phyloP scores from a whole-genome alignment of 2,329 filamentous ascomycete species.

The Neofusicoccum parvum region DNA sequence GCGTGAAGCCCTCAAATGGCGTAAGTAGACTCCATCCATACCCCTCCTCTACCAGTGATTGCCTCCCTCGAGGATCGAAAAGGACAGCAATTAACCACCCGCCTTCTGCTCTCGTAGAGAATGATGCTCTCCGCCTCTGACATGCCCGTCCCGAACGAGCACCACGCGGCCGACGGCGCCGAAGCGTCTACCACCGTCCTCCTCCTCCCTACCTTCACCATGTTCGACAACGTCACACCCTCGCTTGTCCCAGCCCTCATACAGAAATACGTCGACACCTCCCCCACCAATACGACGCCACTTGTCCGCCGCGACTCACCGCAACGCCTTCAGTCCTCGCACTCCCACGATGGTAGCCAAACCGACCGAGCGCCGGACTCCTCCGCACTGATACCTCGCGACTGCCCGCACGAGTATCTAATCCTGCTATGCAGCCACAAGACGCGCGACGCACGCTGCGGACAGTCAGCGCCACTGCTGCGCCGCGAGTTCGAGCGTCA shows the following conservation, averaged over 20 bases:
- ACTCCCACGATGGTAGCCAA: not conserved
- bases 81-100: not conserved
- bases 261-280: slow-evolving; percentile 66
- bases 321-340: slow-evolving; percentile 8
- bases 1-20: slow-evolving; percentile 65
- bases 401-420: slow-evolving; percentile 80
- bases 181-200: slow-evolving; percentile 67
- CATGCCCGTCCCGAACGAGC: slow-evolving; percentile 74
- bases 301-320: slow-evolving; percentile 45
- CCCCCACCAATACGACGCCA: slow-evolving; percentile 73
- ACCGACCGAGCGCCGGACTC: slow-evolving; percentile 35
- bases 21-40: slow-evolving; percentile 50
- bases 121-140: slow-evolving; percentile 92
- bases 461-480: slow-evolving; percentile 86
- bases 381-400: slow-evolving; percentile 65
- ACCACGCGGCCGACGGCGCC: slow-evolving; percentile 47
- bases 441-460: slow-evolving; percentile 93
- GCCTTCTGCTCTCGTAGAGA: slow-evolving; percentile 52
- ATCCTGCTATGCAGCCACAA: slow-evolving; percentile 93
- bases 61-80: not conserved
- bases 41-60: too few species aligned
- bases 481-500: slow-evolving; percentile 87
- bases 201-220: slow-evolving; percentile 79
- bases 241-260: slow-evolving; percentile 72
- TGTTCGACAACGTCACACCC: slow-evolving; percentile 83